Percentiles rank a stretch among this genome's conserved stretches.
Evolutionary conservation across 495 filamentous ascomycete genomes (phyloP).

Genomic region (Bacidia gigantensis): DNA sequence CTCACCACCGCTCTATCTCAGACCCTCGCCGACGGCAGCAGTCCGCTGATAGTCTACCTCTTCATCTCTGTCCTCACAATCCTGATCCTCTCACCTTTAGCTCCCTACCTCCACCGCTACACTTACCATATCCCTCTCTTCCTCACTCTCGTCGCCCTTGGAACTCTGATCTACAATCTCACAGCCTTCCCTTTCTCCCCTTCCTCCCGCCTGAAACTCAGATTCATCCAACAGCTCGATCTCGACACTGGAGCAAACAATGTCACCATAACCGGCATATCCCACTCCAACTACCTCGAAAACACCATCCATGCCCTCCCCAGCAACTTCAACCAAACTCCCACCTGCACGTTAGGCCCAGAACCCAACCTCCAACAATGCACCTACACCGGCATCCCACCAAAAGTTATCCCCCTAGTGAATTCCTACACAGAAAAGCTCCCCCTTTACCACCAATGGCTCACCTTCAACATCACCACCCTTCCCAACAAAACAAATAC

Average conservation of each 20-base stretch:
- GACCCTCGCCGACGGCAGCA: slow-evolving; percentile 66
- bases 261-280: slow-evolving; percentile 57
- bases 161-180: slow-evolving; percentile 77
- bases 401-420: slow-evolving; percentile 35
- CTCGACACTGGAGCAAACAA: slow-evolving; percentile 56
- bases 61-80: slow-evolving; percentile 50
- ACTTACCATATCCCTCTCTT: slow-evolving; percentile 70
- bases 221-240: slow-evolving; percentile 71
- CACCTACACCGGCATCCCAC: slow-evolving; percentile 53
- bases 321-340: slow-evolving; percentile 46
- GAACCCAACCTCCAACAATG: slow-evolving; percentile 44
- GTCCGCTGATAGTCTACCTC: slow-evolving; percentile 54
- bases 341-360: slow-evolving; percentile 35
- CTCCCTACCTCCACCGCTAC: slow-evolving; percentile 77
- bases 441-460: slow-evolving; percentile 42
- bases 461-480: slow-evolving; percentile 47
- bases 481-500: slow-evolving; percentile 27
- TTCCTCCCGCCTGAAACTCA: slow-evolving; percentile 66
- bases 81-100: slow-evolving; percentile 60
- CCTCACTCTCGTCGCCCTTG: slow-evolving; percentile 57
- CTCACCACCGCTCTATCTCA: slow-evolving; percentile 57
- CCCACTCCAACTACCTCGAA: slow-evolving; percentile 46
- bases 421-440: slow-evolving; percentile 28
- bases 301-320: slow-evolving; percentile 55
- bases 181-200: slow-evolving; percentile 77